Conservation (phyloP, 2,329 filamentous ascomycete species). For the Fusarium azukiicola region DNA sequence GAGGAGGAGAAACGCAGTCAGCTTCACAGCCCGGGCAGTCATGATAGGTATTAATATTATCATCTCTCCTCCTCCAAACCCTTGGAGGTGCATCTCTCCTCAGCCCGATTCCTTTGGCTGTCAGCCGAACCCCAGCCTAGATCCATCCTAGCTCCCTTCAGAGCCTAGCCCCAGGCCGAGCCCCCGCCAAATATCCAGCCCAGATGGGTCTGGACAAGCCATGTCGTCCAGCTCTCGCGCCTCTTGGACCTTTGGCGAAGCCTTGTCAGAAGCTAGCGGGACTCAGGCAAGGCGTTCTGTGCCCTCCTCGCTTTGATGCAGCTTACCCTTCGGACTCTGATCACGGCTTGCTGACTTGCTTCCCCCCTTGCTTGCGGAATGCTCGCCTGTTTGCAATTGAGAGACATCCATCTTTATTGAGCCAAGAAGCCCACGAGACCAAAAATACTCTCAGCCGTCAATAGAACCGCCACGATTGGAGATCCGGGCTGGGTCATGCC, state of each 20-base stretch:
- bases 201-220: conserved; percentile 47
- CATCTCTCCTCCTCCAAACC: not conserved
- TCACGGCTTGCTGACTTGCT: conserved; percentile 25
- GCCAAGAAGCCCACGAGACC: conserved; percentile 32
- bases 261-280: conserved; percentile 26
- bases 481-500: conserved; percentile 15
- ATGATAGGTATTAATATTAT: conserved; percentile 26
- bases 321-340: conserved; percentile 16
- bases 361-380: not conserved
- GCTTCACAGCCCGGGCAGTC: not conserved
- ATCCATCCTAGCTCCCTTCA: conserved; percentile 36
- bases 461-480: conserved; percentile 32
- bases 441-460: conserved; percentile 40
- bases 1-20: conserved; percentile 1
- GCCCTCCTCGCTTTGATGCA: conserved; percentile 5
- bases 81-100: conserved; percentile 20
- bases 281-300: conserved; percentile 23
- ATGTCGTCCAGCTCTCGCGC: conserved; percentile 31
- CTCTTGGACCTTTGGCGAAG: not conserved
- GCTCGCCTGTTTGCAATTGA: conserved; percentile 1
- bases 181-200: conserved; percentile 49
- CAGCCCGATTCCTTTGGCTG: conserved; percentile 37
- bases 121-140: conserved; percentile 49
- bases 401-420: not conserved
- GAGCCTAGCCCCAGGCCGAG: conserved; percentile 44